Evolutionary conservation across 768 basidiomycete species (phyloP), one percentile per base, ranked within the genome.

Genomic region (Xerocomellus amylosporus): DNA sequence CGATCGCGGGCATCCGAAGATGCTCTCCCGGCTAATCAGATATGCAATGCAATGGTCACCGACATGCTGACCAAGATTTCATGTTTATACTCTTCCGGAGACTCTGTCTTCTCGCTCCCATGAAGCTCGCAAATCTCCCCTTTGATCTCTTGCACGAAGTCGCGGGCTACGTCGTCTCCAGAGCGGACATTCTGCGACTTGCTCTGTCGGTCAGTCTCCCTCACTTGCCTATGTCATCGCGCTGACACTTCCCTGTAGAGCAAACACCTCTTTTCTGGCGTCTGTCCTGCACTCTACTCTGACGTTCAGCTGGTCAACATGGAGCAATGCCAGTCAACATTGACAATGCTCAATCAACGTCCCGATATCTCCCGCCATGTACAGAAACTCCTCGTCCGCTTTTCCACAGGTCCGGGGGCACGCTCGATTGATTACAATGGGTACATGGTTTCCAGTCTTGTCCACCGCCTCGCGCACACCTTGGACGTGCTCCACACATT

Each of bases 81-180:
- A n/a, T n/a, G n/a, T n/a, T n/a, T n/a, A n/a, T n/a, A n/a, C n/a
- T n/a, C n/a, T n/a, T n/a, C n/a, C n/a, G n/a, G n/a, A n/a, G n/a
- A n/a, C n/a, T n/a, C n/a, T n/a, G n/a, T n/a, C n/a, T n/a, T n/a
- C n/a, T n/a, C n/a, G n/a, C 19, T 46, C 39, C 50, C 51, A 66
- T 65, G 64, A 46, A 49, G 12, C 49, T 71, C 36, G 30, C 58
- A 20, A 51, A 17, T 6, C 53, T 75, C 14, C 88, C 87, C 0
- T 76, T 75, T 31, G 88, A 90, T 67, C 65, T 90, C 42, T 74
- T 89, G 40, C 78, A 88, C 41, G 86, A 89, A 65, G 79, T 90
- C 46, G 81, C 86, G 1, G 66, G 68, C 24, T 76, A 77, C 63
- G 68, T 89, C 40, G 73, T 80, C 36, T 76, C 73, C 33, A 78